These are phyloP conservation scores for Clitopilus hobsonii DNA, from an alignment of 768 basidiomycete species.

Conservation along the genomic window DNA sequence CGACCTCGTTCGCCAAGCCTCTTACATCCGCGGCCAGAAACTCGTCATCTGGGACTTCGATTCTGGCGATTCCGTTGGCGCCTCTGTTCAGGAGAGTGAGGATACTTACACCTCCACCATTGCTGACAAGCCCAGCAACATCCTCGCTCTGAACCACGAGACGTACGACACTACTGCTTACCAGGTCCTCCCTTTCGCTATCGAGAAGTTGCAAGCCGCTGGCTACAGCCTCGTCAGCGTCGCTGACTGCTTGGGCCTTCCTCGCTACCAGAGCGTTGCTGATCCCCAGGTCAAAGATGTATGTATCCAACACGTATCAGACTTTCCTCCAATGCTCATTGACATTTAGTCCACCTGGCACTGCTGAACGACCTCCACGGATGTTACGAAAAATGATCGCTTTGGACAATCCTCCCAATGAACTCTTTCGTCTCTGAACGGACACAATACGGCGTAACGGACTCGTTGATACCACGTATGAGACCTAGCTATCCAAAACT, in stretches of 20 bases:
- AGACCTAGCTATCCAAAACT: background rate
- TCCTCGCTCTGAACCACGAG: constrained; percentile 41
- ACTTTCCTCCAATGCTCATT: background rate
- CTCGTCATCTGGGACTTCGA: constrained; percentile 32
- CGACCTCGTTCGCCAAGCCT: constrained; percentile 36
- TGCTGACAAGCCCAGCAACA: constrained; percentile 23
- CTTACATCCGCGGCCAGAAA: constrained; percentile 28
- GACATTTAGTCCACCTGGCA: constrained; percentile 21
- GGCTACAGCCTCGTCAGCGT: constrained; percentile 38
- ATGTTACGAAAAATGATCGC: background rate
- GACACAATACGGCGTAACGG: constrained; percentile 2
- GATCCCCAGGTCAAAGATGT: constrained; percentile 26
- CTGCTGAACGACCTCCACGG: constrained; percentile 10
- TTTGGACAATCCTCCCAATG: background rate
- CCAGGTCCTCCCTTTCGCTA: constrained; percentile 32
- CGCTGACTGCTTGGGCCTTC: constrained; percentile 33
- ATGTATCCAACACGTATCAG: constrained; percentile 6
- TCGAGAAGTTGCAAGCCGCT: constrained; percentile 27
- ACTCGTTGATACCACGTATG: background rate
- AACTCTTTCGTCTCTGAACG: background rate
- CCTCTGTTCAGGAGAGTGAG: constrained; percentile 27
- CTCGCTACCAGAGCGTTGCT: constrained; percentile 29
- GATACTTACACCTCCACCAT: constrained; percentile 22
- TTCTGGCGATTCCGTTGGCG: constrained; percentile 33
- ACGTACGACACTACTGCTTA: constrained; percentile 33